phyloP scores from a whole-genome alignment of 208 protist genomes.

The Trypanosoma vivax region DNA sequence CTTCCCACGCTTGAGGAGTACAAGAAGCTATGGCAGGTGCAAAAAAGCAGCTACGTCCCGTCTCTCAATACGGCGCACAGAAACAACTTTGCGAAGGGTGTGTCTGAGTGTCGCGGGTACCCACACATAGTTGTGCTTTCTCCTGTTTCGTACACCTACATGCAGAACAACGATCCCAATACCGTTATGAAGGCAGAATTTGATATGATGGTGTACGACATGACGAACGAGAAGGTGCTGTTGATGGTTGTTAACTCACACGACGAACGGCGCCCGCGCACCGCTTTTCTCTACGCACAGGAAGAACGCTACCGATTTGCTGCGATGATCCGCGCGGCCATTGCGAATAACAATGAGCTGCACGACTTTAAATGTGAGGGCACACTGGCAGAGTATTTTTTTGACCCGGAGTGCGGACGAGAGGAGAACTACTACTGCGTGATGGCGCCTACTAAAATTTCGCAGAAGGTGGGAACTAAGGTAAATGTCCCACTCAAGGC shows the following conservation, averaged over 20 bases:
- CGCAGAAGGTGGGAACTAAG: conserved; percentile 41
- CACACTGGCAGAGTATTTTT: conserved; percentile 79
- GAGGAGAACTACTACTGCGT: conserved; percentile 88
- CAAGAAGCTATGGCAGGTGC: conserved; percentile 65
- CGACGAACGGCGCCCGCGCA: conserved; percentile 60
- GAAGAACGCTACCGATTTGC: conserved; percentile 82
- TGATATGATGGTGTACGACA: conserved; percentile 80
- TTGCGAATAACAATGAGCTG: conserved; percentile 74
- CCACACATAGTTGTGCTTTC: conserved; percentile 68
- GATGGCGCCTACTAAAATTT: conserved; percentile 67
- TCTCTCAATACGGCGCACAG: conserved; percentile 63
- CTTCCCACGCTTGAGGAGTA: conserved; percentile 59
- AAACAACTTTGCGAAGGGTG: conserved; percentile 43
- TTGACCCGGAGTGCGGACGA: conserved; percentile 55
- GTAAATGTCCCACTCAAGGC: conserved; percentile 65
- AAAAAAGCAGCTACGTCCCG: conserved; percentile 68
- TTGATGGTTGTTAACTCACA: conserved; percentile 69
- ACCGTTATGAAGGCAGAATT: conserved; percentile 51
- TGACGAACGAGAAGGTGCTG: conserved; percentile 81
- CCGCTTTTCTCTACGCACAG: conserved; percentile 64
- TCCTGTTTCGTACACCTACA: conserved; percentile 70
- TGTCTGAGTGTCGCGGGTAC: conserved; percentile 48
- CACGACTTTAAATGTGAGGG: conserved; percentile 74
- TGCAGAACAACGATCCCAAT: conserved; percentile 79
- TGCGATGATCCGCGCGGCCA: conserved; percentile 66